Conservation (phyloP, 1,284 basidiomycete species). For the Neonothopanus nambi region DNA sequence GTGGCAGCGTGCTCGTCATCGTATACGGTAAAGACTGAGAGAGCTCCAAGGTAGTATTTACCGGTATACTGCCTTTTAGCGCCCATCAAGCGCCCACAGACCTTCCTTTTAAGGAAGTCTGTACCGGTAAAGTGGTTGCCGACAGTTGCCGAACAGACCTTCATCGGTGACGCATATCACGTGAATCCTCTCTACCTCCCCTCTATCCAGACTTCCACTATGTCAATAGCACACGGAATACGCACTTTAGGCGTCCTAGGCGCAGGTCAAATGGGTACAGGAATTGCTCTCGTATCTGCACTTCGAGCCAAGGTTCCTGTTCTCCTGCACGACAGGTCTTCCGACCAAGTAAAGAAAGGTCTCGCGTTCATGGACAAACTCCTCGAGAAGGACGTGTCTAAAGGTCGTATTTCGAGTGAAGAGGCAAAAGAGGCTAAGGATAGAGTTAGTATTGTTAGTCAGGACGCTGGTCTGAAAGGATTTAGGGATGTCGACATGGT, state of each 20-base stretch:
- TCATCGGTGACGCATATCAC: not conserved
- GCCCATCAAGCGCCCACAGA: too few species aligned
- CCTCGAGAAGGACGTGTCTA: slow-evolving; percentile 85
- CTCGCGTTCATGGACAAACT: slow-evolving; percentile 77
- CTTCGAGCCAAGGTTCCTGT: slow-evolving; percentile 79
- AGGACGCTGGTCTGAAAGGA: slow-evolving; percentile 41
- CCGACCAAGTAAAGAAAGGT: slow-evolving; percentile 69
- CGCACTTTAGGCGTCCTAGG: slow-evolving; percentile 71
- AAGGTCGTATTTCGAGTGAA: slow-evolving; percentile 76
- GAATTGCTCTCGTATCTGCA: slow-evolving; percentile 86
- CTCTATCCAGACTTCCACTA: slow-evolving; percentile 28
- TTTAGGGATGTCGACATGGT: slow-evolving; percentile 85
- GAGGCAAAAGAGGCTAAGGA: slow-evolving; percentile 75
- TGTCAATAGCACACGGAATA: slow-evolving; percentile 64
- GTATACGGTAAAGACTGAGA: slow-evolving; percentile 12
- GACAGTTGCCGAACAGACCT: too few species aligned
- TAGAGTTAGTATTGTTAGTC: slow-evolving; percentile 52
- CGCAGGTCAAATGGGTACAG: slow-evolving; percentile 87
- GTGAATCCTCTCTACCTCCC: too few species aligned
- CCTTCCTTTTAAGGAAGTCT: too few species aligned
- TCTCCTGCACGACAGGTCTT: slow-evolving; percentile 68
- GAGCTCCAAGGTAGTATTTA: too few species aligned
- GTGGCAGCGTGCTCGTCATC: slow-evolving; percentile 59
- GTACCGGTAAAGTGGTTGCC: too few species aligned
- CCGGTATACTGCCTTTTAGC: too few species aligned